phyloP scores from a whole-genome alignment of 805 yeast species.

The Metschnikowia peoriensis region DNA sequence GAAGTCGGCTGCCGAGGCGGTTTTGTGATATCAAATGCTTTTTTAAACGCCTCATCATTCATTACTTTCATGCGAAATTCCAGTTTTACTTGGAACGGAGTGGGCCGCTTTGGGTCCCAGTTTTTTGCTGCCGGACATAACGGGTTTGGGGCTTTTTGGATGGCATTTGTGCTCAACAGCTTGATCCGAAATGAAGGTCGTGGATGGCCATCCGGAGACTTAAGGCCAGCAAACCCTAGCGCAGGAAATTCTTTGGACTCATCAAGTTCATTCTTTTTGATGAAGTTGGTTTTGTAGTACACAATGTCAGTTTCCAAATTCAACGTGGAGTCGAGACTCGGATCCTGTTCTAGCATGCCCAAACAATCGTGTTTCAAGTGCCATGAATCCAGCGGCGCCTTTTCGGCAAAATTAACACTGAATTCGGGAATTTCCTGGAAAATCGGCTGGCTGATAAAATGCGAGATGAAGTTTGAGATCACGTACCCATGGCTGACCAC shows the following conservation, averaged over 20 bases:
- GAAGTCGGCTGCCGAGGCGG: constrained; percentile 36
- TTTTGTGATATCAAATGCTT: constrained; percentile 26
- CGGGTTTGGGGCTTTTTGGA: constrained; percentile 18
- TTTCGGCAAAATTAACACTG: constrained; percentile 32
- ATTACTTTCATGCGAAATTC: constrained; percentile 38
- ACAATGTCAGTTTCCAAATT: constrained; percentile 43
- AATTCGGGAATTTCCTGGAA: constrained; percentile 46
- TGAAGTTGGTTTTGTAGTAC: constrained; percentile 43
- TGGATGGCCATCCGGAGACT: constrained; percentile 22
- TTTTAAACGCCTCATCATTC: constrained; percentile 38
- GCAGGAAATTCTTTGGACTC: constrained; percentile 16
- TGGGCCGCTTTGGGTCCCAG: constrained; percentile 35
- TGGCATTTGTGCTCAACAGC: constrained; percentile 14
- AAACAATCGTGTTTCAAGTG: constrained; percentile 33
- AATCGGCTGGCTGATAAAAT: constrained; percentile 43
- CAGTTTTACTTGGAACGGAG: constrained; percentile 28
- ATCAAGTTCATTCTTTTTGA: constrained; percentile 33
- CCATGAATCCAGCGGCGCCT: constrained; percentile 27
- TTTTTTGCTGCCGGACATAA: constrained; percentile 40
- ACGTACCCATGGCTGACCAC: constrained; percentile 44
- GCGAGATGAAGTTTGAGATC: constrained; percentile 37
- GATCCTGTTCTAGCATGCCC: constrained; percentile 24
- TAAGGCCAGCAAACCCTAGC: constrained; percentile 17
- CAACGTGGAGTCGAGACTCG: constrained; percentile 27
- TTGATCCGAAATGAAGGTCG: constrained; percentile 36